Conservation (phyloP, 495 filamentous ascomycete species). For the Neurospora cerealis region DNA sequence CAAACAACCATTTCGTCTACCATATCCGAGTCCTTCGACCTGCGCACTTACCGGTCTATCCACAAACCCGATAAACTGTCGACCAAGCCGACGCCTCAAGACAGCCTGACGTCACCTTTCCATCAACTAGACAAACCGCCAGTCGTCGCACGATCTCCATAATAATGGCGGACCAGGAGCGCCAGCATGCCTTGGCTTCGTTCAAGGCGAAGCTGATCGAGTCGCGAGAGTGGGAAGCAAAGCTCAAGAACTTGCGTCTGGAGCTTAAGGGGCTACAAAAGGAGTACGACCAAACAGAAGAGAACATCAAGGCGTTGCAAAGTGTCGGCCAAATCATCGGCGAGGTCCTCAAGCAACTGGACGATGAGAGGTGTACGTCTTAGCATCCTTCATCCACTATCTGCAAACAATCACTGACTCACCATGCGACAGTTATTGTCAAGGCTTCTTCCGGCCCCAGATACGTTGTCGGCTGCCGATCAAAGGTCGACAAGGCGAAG, state of each 20-base stretch:
- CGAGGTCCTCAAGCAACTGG: constrained; percentile 96
- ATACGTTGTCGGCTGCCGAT: constrained; percentile 97
- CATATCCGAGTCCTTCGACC: not conserved
- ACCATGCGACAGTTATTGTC: constrained; percentile 39
- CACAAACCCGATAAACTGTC: not conserved
- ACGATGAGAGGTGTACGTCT: constrained; percentile 91
- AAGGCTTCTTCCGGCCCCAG: constrained; percentile 95
- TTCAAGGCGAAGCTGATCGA: constrained; percentile 92
- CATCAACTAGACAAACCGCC: not conserved
- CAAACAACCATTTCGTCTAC: not conserved
- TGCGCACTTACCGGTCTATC: not conserved
- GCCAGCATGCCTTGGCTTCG: constrained; percentile 71
- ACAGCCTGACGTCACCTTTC: not conserved
- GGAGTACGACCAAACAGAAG: constrained; percentile 93
- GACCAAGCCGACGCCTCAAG: not conserved
- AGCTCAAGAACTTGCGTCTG: constrained; percentile 80
- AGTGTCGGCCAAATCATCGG: constrained; percentile 99
- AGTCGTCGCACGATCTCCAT: not conserved
- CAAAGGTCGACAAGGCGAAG: constrained; percentile 93
- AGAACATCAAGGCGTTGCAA: constrained; percentile 99
- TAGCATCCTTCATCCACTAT: not conserved
- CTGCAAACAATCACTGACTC: not conserved
- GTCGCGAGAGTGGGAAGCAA: constrained; percentile 96
- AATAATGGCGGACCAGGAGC: constrained; percentile 48
- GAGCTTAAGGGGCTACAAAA: constrained; percentile 93